phyloP scores from a whole-genome alignment of 2,329 filamentous ascomycete species.

The Neonectria coccinea region DNA sequence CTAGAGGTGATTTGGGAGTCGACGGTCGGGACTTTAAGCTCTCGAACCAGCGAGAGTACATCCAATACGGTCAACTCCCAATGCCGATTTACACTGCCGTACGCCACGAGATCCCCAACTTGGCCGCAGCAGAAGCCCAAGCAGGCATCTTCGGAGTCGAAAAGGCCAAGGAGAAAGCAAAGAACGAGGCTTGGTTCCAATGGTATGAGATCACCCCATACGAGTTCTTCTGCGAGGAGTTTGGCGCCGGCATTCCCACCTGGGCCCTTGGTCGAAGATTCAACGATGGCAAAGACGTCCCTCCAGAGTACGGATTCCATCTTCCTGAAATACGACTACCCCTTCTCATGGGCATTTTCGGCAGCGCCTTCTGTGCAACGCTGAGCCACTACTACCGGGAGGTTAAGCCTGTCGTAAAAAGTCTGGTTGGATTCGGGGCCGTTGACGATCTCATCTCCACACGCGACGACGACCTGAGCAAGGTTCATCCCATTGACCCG shows the following conservation, averaged over 20 bases:
- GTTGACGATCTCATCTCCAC: constrained; percentile 87
- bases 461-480: constrained; percentile 84
- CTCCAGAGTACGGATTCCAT: constrained; percentile 72
- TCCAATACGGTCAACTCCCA: constrained; percentile 83
- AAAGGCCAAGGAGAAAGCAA: constrained; percentile 63
- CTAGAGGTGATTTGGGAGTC: constrained; percentile 79
- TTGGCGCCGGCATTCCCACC: constrained; percentile 90
- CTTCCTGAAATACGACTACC: constrained; percentile 88
- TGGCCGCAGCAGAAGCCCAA: constrained; percentile 53
- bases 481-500: constrained; percentile 94
- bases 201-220: constrained; percentile 98
- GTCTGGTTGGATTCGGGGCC: constrained; percentile 78
- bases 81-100: constrained; percentile 97
- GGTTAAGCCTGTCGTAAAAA: constrained; percentile 82
- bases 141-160: constrained; percentile 52
- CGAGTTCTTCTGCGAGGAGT: constrained; percentile 95
- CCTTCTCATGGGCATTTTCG: constrained; percentile 92
- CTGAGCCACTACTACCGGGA: constrained; percentile 97
- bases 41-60: constrained; percentile 83
- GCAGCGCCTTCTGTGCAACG: constrained; percentile 95
- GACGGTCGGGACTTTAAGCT: constrained; percentile 87
- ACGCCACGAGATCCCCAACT: constrained; percentile 88
- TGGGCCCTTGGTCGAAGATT: constrained; percentile 93
- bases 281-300: constrained; percentile 68
- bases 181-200: constrained; percentile 89